phyloP scores from a whole-genome alignment of 352 stramenopile species.

The Phytophthora constricta region DNA sequence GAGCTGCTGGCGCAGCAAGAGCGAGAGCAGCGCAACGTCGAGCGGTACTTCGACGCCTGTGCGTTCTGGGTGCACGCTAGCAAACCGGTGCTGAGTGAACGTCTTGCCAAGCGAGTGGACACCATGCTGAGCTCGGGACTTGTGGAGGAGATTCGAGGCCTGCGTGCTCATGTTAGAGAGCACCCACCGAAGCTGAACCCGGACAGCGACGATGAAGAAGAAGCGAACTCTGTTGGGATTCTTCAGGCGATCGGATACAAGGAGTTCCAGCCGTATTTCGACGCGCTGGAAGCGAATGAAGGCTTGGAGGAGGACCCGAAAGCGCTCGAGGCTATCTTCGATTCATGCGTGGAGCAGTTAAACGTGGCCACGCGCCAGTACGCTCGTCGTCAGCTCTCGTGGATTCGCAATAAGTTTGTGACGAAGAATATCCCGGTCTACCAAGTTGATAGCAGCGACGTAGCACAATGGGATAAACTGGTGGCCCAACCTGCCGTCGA shows the following conservation, averaged over 20 bases:
- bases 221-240: constrained; percentile 71
- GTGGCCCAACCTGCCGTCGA: constrained; percentile 68
- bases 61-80: constrained; percentile 87
- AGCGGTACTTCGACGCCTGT: constrained; percentile 81
- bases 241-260: constrained; percentile 92
- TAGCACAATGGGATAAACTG: constrained; percentile 57
- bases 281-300: constrained; percentile 54
- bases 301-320: constrained; percentile 20
- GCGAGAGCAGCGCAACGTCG: constrained; percentile 43
- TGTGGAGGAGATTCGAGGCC: constrained; percentile 74
- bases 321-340: constrained; percentile 50
- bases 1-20: constrained; percentile 70
- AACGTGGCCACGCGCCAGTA: constrained; percentile 88
- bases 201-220: constrained; percentile 27
- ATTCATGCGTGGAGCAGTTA: constrained; percentile 75
- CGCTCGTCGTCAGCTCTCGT: constrained; percentile 84
- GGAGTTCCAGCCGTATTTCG: constrained; percentile 88
- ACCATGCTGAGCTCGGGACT: constrained; percentile 84
- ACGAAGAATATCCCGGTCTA: constrained; percentile 88
- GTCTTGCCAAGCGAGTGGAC: constrained; percentile 74
- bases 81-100: constrained; percentile 64
- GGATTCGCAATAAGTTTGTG: constrained; percentile 90
- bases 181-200: constrained; percentile 48
- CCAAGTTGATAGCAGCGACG: constrained; percentile 82
- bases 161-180: constrained; percentile 56